Evolutionary conservation across 129 eudicot species (phyloP).

Genomic region (Flaveria sonorensis): DNA sequence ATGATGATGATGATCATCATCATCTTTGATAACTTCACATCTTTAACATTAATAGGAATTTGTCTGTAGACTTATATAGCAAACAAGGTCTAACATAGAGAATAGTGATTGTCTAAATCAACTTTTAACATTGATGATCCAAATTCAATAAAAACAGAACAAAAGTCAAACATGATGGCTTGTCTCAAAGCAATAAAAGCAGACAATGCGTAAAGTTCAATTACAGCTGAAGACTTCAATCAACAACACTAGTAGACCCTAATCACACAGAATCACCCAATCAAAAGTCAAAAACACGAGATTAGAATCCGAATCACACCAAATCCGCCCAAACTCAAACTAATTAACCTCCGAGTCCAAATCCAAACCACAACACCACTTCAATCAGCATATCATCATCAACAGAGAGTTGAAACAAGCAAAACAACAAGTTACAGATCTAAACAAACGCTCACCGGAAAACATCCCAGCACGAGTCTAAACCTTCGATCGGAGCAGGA

Average conservation of each 20-base stretch:
- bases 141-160: slow-evolving; percentile 17
- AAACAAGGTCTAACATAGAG: slow-evolving; percentile 24
- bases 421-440: slow-evolving; percentile 28
- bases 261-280: not conserved
- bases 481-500: slow-evolving; percentile 57
- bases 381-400: no score
- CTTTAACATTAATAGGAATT: not conserved
- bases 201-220: slow-evolving; percentile 5
- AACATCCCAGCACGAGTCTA: slow-evolving; percentile 84
- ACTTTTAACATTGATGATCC: slow-evolving; percentile 10
- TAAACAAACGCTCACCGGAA: slow-evolving; percentile 56
- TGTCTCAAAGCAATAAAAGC: not conserved
- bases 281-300: not conserved
- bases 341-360: no score
- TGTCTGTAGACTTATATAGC: not conserved
- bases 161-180: slow-evolving; percentile 28
- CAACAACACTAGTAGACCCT: slow-evolving; percentile 14
- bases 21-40: slow-evolving; percentile 2
- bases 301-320: no score
- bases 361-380: no score
- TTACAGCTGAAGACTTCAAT: slow-evolving; percentile 1
- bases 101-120: slow-evolving; percentile 27
- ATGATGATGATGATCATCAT: slow-evolving; percentile 2
- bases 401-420: not conserved
- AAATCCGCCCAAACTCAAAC: no score